A percentile compares a stretch with the other conserved stretches of the same genome.
Evolutionary conservation across 306 rosid genomes (phyloP).

Genomic region (Vigna unguiculata): DNA sequence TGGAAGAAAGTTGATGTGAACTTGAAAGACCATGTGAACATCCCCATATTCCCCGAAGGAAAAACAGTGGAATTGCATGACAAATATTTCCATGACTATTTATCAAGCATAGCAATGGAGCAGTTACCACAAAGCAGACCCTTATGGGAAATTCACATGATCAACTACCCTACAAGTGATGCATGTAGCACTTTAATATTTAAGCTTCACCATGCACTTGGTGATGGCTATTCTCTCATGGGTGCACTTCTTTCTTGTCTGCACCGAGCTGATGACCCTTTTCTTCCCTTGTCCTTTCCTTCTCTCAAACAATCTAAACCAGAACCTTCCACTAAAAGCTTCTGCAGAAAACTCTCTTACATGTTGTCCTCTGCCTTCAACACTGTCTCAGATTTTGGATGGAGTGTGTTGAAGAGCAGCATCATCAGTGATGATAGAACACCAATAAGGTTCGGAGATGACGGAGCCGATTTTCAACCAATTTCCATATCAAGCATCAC

Average conservation of each 20-base stretch:
- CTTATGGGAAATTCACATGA: conserved; percentile 62
- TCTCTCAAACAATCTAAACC: conserved; percentile 30
- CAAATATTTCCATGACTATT: conserved; percentile 45
- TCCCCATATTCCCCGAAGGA: conserved; percentile 43
- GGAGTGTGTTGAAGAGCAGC: conserved; percentile 53
- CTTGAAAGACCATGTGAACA: conserved; percentile 53
- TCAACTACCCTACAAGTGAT: conserved; percentile 57
- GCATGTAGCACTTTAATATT: conserved; percentile 51
- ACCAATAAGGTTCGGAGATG: conserved; percentile 58
- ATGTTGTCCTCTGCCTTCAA: conserved; percentile 42
- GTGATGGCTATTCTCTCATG: conserved; percentile 75
- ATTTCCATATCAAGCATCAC: conserved; percentile 44
- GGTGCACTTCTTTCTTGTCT: conserved; percentile 68
- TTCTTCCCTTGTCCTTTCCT: conserved; percentile 67
- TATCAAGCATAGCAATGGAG: conserved; percentile 51
- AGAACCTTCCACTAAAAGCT: background rate
- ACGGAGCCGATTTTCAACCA: conserved; percentile 49
- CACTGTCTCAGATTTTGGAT: conserved; percentile 53
- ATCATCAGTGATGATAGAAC: conserved; percentile 57
- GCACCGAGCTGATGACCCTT: conserved; percentile 57
- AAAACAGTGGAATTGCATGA: conserved; percentile 45
- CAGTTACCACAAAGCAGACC: conserved; percentile 51
- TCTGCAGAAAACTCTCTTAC: conserved; percentile 7
- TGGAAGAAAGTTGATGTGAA: conserved; percentile 65
- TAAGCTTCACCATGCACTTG: conserved; percentile 71